These are phyloP conservation scores for Spinacia oleracea DNA, from an alignment of 179 eudicot species.

Conservation along the genomic window DNA sequence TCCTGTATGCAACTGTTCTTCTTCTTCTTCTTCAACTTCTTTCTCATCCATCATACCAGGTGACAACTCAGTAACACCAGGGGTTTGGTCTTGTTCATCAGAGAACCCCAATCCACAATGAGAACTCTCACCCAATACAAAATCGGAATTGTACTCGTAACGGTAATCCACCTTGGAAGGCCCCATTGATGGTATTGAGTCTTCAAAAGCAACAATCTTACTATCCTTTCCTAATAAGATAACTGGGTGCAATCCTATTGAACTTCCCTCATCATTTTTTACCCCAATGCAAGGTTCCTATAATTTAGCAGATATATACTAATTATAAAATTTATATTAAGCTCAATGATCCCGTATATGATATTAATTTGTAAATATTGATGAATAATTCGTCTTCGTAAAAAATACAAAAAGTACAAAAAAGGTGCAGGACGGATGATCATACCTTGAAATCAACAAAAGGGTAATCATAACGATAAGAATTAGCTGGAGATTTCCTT, in stretches of 20 bases:
- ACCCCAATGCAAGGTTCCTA: conserved; percentile 25
- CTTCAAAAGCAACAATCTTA: conserved; percentile 53
- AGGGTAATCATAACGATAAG: conserved; percentile 58
- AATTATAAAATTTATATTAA: too few species aligned
- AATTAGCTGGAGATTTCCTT: conserved; percentile 32
- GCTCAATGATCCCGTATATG: too few species aligned
- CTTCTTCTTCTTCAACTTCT: conserved; percentile 29
- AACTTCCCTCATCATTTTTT: conserved; percentile 28
- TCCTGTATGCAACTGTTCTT: conserved; percentile 50
- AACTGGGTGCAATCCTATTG: conserved; percentile 40
- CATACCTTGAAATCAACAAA: conserved; percentile 45
- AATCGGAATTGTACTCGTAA: conserved; percentile 56
- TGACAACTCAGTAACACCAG: conserved; percentile 34
- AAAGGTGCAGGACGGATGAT: background rate
- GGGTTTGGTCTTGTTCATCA: conserved; percentile 39
- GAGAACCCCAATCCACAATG: conserved; percentile 67
- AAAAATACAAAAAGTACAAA: background rate
- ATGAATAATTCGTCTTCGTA: background rate
- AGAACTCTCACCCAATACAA: conserved; percentile 62
- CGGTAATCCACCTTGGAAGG: conserved; percentile 39
- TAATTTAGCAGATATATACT: background rate
- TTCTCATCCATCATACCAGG: conserved; percentile 31
- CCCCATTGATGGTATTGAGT: conserved; percentile 41
- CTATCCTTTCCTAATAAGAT: conserved; percentile 49
- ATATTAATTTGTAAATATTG: too few species aligned